phyloP scores from a whole-genome alignment of 1,139 yeast genomes.

The Geotrichum cucujoidarum region DNA sequence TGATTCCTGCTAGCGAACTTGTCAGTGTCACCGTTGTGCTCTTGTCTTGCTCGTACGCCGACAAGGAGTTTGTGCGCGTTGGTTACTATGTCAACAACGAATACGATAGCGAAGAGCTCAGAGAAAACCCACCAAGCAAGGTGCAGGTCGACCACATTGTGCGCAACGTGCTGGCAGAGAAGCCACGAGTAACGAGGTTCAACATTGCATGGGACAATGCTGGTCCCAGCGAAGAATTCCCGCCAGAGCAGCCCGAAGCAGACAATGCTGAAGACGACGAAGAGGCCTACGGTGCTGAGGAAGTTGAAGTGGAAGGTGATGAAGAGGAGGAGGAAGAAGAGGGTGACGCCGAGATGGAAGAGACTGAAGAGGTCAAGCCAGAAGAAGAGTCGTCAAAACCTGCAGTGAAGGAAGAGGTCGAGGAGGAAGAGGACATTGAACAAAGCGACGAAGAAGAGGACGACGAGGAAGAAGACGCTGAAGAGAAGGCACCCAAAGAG shows the following conservation, averaged over 20 bases:
- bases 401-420: neutral
- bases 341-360: constrained; percentile 26
- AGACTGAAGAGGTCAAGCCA: neutral
- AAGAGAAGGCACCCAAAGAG: constrained; percentile 13
- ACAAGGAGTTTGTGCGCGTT: constrained; percentile 90
- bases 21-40: constrained; percentile 92
- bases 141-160: constrained; percentile 94
- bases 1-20: constrained; percentile 91
- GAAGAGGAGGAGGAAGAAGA: constrained; percentile 38
- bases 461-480: constrained; percentile 9
- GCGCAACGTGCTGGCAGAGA: constrained; percentile 90
- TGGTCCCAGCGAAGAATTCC: constrained; percentile 63
- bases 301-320: constrained; percentile 38
- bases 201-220: constrained; percentile 85
- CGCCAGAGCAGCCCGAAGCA: constrained; percentile 66
- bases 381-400: constrained; percentile 9
- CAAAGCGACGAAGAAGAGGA: constrained; percentile 9
- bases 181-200: constrained; percentile 94
- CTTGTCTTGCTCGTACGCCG: constrained; percentile 87
- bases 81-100: constrained; percentile 97
- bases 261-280: constrained; percentile 40
- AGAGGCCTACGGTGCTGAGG: constrained; percentile 35
- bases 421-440: constrained; percentile 2
- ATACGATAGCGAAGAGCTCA: constrained; percentile 84
- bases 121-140: constrained; percentile 90